A percentile compares a stretch with the other conserved stretches of the same genome.
phyloP scores from a whole-genome alignment of 1,284 basidiomycete species.

The Leccinum brunneo-olivaceum region DNA sequence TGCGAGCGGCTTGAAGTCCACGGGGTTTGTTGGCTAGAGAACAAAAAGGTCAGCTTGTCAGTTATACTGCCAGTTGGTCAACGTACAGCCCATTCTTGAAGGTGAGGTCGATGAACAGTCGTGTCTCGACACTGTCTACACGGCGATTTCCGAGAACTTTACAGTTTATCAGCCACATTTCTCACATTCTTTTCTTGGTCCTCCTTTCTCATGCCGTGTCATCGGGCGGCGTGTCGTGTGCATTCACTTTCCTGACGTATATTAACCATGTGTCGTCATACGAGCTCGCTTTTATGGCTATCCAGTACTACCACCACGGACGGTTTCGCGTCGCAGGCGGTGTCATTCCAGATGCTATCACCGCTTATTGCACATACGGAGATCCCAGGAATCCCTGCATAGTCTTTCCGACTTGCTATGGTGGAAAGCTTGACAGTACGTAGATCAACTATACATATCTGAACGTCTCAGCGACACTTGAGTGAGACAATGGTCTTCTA shows the following conservation, averaged over 20 bases:
- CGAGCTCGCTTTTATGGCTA: constrained; percentile 18
- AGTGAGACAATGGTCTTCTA: constrained; percentile 28
- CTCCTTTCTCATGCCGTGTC: not conserved
- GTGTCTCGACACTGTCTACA: constrained; percentile 10
- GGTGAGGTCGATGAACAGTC: constrained; percentile 34
- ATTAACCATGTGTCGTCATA: constrained; percentile 3
- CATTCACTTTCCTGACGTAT: not conserved
- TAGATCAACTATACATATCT: not conserved
- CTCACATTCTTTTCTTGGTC: not conserved
- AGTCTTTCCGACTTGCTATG: constrained; percentile 37
- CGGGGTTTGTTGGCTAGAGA: constrained; percentile 89
- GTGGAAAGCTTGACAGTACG: constrained; percentile 32
- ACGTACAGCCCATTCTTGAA: constrained; percentile 80
- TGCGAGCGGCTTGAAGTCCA: constrained; percentile 98
- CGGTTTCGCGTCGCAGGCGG: constrained; percentile 33
- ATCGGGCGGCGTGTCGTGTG: constrained; percentile 7
- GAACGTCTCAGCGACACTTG: constrained; percentile 1
- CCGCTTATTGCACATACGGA: constrained; percentile 35
- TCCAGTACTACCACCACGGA: constrained; percentile 35
- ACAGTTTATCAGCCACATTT: constrained; percentile 34
- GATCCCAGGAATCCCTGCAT: constrained; percentile 33
- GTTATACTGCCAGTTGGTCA: constrained; percentile 16
- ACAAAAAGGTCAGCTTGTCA: constrained; percentile 11
- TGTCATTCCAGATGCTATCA: constrained; percentile 34
- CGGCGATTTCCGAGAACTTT: constrained; percentile 28